Evolutionary conservation across 257 asterid species (phyloP).

Genomic region (Nicotiana paniculata): DNA sequence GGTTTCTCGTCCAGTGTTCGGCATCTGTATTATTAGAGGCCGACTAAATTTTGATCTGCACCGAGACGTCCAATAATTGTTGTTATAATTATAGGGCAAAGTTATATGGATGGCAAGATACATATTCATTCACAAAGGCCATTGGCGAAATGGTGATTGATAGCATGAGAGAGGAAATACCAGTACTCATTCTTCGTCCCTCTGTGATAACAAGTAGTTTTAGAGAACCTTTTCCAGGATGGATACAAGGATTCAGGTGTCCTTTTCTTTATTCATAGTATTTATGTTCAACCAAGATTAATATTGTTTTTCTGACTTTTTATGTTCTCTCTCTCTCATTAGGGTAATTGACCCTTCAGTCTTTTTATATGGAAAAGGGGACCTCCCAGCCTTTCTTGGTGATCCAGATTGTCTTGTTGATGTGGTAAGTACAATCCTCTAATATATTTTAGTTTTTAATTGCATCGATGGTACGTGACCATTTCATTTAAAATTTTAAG

Average conservation of each 20-base stretch:
- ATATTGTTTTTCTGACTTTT: not conserved
- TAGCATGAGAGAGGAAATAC: conserved; percentile 35
- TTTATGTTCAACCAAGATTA: too few species aligned
- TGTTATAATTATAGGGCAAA: conserved; percentile 22
- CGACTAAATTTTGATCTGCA: too few species aligned
- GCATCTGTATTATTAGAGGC: rapidly evolving
- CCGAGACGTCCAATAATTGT: not conserved
- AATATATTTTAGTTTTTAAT: not conserved
- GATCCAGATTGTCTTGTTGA: conserved; percentile 20
- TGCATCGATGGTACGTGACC: rapidly evolving
- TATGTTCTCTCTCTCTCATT: not conserved
- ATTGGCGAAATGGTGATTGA: conserved; percentile 47
- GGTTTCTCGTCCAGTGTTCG: not conserved
- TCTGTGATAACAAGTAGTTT: conserved; percentile 34
- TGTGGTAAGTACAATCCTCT: not conserved
- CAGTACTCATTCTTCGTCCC: conserved; percentile 40
- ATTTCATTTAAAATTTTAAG: not conserved
- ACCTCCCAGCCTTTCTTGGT: conserved; percentile 32
- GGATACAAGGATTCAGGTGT: conserved; percentile 57
- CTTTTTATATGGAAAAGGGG: conserved; percentile 40
- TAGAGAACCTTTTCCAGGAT: conserved; percentile 40
- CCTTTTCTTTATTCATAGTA: too few species aligned
- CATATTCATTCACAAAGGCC: conserved; percentile 43
- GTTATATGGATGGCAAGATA: conserved; percentile 30
- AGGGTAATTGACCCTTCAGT: conserved; percentile 33